Percentiles rank a stretch among this genome's conserved stretches.
Evolutionary conservation across 1,284 basidiomycete genomes (phyloP).

Genomic region (Anthracocystis panici-leucophaei): DNA sequence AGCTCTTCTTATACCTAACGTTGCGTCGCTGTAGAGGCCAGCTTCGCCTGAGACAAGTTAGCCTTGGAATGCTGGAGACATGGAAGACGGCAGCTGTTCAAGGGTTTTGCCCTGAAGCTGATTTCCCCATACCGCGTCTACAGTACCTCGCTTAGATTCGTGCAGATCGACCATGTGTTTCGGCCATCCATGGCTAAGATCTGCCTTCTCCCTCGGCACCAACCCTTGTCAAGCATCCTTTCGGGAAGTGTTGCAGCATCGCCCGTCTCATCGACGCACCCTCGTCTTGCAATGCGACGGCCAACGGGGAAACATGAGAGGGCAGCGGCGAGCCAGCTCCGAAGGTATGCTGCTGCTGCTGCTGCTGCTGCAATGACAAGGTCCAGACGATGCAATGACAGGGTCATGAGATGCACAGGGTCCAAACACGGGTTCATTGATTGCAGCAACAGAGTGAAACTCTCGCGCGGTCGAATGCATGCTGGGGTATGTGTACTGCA

Average conservation of each 20-base stretch:
- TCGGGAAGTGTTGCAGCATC: too few species aligned
- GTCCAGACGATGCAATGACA: not conserved
- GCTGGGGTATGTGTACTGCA: too few species aligned
- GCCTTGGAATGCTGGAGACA: not conserved
- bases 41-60: not conserved
- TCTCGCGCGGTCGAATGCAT: not conserved
- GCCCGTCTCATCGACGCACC: not conserved
- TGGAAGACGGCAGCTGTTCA: not conserved
- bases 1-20: constrained; percentile 10
- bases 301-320: constrained; percentile 1
- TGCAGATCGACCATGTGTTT: constrained; percentile 7
- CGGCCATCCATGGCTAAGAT: too few species aligned
- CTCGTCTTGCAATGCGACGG: not conserved
- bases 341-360: not conserved
- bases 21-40: not conserved
- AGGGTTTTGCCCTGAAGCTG: not conserved
- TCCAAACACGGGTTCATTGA: too few species aligned
- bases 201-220: too few species aligned
- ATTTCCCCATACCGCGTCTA: not conserved
- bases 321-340: not conserved
- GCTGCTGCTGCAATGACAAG: not conserved
- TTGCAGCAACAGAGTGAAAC: not conserved
- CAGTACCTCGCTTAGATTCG: not conserved
- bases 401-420: not conserved
- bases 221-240: too few species aligned